Evolutionary conservation across 306 rosid species (phyloP), one percentile per base, ranked within the genome.

Genomic region (Ormosia semicastrata): DNA sequence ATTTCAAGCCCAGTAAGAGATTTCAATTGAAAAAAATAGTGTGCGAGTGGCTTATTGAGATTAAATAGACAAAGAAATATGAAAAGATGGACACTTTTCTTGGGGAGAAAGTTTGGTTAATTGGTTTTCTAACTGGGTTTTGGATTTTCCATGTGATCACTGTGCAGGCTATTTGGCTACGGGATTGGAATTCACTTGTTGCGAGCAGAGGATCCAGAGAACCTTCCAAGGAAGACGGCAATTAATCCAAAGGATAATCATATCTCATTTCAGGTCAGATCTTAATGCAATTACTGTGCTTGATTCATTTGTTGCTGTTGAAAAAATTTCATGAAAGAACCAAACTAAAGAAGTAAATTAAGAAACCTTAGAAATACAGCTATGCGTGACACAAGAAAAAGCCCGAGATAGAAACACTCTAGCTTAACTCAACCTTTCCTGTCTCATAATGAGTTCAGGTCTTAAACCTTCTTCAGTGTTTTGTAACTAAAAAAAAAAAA

Each of bases 231-330:
- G 85, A 95, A 93, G 85, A 75, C 78, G 0, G 86, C 85, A 71
- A 95, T 95, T 39, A 95, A 95, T 86, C 99, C 99, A 7, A 95
- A 95, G 83, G 99, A 95, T 67, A 95, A 86, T 86, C 99, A 95
- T 14, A 87, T 95, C 33, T 95, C 99, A 17, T 95, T 95, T 36
- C 98, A 95, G 99, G 98, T 86, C 60, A 71, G 79, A 10, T 73
- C 58, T 86, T 7, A 2, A 1, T 52, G 17, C 14, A 39, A 34
- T 0, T 0, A 4, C 2, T 3, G 6, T 10, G 7, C 2, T 12
- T 46, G 5, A n/a, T 63, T 33, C 24, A 24, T 24, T 24, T 24
- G 0, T 24, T 24, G 24, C 24, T 24, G 24, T 24, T 24, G 24
- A 24, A 24, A 24, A 24, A 24, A 24, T 24, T 24, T 24, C 24